Conservation (phyloP, 2,329 filamentous ascomycete species). For the Chaetomium sp. region DNA sequence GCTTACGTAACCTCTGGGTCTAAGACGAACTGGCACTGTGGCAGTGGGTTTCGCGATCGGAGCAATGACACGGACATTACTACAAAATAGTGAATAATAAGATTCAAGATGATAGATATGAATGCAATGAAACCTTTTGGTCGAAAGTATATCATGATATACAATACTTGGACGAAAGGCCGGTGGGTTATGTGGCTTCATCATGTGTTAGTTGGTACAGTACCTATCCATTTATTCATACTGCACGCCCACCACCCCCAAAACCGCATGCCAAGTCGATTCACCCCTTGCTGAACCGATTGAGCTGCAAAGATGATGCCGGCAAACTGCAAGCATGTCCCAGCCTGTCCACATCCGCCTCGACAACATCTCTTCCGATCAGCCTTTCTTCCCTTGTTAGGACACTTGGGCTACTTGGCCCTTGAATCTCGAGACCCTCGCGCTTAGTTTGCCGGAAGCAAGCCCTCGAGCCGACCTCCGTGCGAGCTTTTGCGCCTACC, state of each 20-base stretch:
- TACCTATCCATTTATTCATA: not conserved
- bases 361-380: not conserved
- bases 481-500: not conserved
- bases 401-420: not conserved
- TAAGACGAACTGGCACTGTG: not conserved
- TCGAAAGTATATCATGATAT: not conserved
- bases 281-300: constrained; percentile 3
- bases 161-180: not conserved
- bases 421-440: not conserved
- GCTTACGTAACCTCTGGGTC: not conserved
- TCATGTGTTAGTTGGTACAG: not conserved
- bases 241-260: not conserved
- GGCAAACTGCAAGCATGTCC: constrained; percentile 9
- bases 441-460: not conserved
- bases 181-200: too few relatives aligned
- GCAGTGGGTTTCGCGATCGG: not conserved
- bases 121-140: not conserved
- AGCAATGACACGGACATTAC: not conserved
- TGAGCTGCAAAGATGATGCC: constrained; percentile 15
- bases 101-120: not conserved
- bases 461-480: not conserved
- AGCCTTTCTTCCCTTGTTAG: not conserved
- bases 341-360: constrained; percentile 1
- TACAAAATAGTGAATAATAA: not conserved
- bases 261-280: constrained; percentile 15